phyloP scores from a whole-genome alignment of 1,139 yeast species.

The Blastobotrys aristatus region DNA sequence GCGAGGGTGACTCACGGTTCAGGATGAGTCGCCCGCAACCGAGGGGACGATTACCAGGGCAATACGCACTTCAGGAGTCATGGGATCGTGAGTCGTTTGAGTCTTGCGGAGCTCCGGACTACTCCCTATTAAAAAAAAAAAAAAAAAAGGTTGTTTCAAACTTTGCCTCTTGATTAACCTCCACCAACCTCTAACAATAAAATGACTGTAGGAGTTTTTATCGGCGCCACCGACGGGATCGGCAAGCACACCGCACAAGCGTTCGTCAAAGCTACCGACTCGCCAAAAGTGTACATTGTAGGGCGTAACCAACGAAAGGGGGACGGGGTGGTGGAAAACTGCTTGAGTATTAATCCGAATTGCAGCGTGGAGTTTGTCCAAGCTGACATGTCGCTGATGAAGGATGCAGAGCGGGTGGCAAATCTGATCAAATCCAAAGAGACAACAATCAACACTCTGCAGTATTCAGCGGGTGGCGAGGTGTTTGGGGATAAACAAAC shows the following conservation, averaged over 20 bases:
- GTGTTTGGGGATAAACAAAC: conserved; percentile 18
- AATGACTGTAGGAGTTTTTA: conserved; percentile 1
- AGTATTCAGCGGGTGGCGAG: conserved; percentile 25
- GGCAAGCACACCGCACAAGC: not conserved
- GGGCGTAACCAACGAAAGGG: conserved; percentile 30
- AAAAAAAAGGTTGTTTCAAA: not conserved
- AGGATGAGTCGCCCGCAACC: too few species aligned
- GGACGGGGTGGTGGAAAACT: conserved; percentile 19
- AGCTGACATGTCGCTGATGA: conserved; percentile 25
- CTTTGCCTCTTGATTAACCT: too few species aligned
- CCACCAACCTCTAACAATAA: too few species aligned
- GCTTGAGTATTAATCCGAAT: conserved; percentile 11
- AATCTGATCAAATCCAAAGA: conserved; percentile 23
- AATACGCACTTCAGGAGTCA: too few species aligned
- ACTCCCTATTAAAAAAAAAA: not conserved
- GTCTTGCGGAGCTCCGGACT: too few species aligned
- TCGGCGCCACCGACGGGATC: not conserved
- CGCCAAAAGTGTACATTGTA: conserved; percentile 12
- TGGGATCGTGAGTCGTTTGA: too few species aligned
- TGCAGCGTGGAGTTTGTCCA: conserved; percentile 25
- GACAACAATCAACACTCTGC: conserved; percentile 27
- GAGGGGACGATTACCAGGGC: too few species aligned
- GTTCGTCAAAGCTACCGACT: conserved; percentile 16
- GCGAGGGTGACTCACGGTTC: too few species aligned
- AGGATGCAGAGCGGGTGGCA: conserved; percentile 23